phyloP scores from a whole-genome alignment of 208 protist species.

The Endotrypanum monterogeii region DNA sequence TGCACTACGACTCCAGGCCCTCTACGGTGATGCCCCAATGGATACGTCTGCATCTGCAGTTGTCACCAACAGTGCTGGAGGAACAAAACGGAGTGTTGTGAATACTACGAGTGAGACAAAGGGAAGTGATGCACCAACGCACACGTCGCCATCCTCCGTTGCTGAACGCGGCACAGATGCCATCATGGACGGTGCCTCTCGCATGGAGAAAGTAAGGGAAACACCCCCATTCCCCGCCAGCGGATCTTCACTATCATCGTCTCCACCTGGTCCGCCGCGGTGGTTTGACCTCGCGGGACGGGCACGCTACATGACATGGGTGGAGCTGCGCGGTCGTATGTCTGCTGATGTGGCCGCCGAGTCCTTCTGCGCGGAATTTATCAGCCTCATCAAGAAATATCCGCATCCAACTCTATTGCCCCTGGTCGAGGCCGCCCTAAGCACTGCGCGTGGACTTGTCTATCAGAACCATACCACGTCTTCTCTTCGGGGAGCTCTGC shows the following conservation, averaged over 20 bases:
- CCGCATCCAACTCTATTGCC: constrained; percentile 43
- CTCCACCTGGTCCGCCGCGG: constrained; percentile 18
- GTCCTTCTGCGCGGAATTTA: constrained; percentile 72
- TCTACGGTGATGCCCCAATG: constrained; percentile 69
- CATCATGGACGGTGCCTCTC: neutral
- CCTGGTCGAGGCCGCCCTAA: constrained; percentile 55
- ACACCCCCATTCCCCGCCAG: neutral
- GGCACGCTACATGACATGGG: constrained; percentile 49
- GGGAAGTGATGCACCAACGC: neutral
- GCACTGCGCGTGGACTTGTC: constrained; percentile 40
- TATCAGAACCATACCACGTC: constrained; percentile 2
- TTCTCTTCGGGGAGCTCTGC: neutral
- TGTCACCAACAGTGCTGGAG: neutral
- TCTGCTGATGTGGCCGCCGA: constrained; percentile 60
- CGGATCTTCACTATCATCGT: neutral
- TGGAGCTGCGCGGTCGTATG: constrained; percentile 60
- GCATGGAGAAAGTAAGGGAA: too few species aligned
- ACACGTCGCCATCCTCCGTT: neutral
- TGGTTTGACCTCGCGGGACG: constrained; percentile 75
- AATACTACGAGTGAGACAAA: neutral
- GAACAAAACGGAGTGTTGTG: neutral
- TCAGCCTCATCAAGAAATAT: constrained; percentile 57
- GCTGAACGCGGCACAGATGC: neutral
- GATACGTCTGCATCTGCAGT: neutral
- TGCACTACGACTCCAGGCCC: constrained; percentile 65